Evolutionary conservation across 208 protist species (phyloP), one percentile per base, ranked within the genome.

Genomic region (Leishmania gerbilli): DNA sequence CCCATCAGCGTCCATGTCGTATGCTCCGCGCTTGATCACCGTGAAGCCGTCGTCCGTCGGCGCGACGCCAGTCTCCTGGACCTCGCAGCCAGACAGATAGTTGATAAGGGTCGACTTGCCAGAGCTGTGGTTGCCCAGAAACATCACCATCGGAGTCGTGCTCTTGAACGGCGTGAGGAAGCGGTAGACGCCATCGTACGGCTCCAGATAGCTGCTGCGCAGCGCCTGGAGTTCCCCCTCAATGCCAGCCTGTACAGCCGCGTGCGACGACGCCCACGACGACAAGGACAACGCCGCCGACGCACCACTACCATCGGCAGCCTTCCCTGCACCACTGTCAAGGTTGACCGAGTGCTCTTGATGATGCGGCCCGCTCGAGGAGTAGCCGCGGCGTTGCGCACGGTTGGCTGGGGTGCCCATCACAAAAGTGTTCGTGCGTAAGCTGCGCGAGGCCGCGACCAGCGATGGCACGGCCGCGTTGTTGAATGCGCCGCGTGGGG

Each of bases 21-120:
- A 86, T 15, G 62, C 72, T 34, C 86, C 94, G 42, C 92, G 90
- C 64, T 84, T 74, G 79, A 98, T 95, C 21, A 97, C 81, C 3
- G 96, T 98, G 74, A 98, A 98, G 17, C 93, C 92, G 81, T 98
- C 96, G 80, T 98, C 96, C 1, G 92, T 98, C 0, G 96, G 95
- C 2, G 95, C 94, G n/a, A 97, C 89, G 2, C 95, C 95, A 2
- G 94, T 97, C 60, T 92, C 79, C 82, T 98, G 96, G 15, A 97
- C 91, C 13, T 92, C 79, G 15, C 84, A 80, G 47, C 93, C 94
- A 31, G 94, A 79, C 0, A 98, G 85, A 71, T 92, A 91, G 88
- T 98, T 98, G 85, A 98, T 97, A 34, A 97, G 90, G 15, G 93
- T 94, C 17, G 93, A 97, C 88, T 98, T 98, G 65, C 96, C 96